These are phyloP conservation scores for Penicillium paxilli DNA, from an alignment of 495 filamentous ascomycete genomes.

Conservation along the genomic window DNA sequence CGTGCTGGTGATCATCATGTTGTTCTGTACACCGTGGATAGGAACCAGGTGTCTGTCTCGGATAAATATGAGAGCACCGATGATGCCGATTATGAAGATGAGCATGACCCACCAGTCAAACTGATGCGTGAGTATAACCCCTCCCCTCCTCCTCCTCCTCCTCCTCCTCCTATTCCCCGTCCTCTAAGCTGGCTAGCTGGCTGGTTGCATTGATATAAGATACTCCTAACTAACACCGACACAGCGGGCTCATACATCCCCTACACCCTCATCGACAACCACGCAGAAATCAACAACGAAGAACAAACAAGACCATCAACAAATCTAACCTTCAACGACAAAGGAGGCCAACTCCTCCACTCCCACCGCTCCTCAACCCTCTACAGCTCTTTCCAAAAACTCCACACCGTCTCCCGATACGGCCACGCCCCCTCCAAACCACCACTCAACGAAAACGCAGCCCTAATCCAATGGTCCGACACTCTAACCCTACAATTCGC, in stretches of 20 bases:
- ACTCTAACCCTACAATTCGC: conserved; percentile 35
- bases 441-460: conserved; percentile 29
- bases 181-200: background rate
- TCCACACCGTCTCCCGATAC: conserved; percentile 1
- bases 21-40: conserved; percentile 22
- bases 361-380: conserved; percentile 5
- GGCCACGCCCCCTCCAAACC: background rate
- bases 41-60: background rate
- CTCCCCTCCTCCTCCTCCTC: too few relatives aligned
- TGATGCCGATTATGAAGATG: background rate
- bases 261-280: conserved; percentile 1
- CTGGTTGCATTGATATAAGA: background rate
- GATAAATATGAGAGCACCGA: background rate
- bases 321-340: conserved; percentile 39
- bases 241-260: too few relatives aligned
- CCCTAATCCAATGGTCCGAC: conserved; percentile 26
- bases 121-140: background rate
- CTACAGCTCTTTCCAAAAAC: conserved; percentile 16
- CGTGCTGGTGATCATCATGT: conserved; percentile 27
- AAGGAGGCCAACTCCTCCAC: conserved; percentile 34
- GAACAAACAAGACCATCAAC: conserved; percentile 24
- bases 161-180: background rate
- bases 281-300: background rate
- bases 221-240: too few relatives aligned
- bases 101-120: background rate